These are phyloP conservation scores for Mucor velutinosus DNA, from an alignment of 371 early-diverging fungal genomes.

Conservation along the genomic window DNA sequence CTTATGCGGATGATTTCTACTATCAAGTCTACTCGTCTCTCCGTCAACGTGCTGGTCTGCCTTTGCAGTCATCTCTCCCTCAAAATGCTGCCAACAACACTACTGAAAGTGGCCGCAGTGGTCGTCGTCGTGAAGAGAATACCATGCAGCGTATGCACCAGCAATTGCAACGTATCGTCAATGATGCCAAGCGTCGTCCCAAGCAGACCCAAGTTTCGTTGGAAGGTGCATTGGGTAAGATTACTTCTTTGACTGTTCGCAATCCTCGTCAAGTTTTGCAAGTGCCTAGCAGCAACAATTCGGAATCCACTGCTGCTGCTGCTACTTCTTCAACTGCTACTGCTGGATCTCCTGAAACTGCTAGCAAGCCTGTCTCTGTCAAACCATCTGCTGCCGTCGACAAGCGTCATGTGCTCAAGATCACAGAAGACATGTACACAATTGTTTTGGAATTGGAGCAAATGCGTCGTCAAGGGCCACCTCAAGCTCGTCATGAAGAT, in stretches of 20 bases:
- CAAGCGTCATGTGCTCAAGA: slow-evolving; percentile 66
- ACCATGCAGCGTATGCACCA: slow-evolving; percentile 83
- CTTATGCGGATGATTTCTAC: slow-evolving; percentile 92
- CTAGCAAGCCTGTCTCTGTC: neutral
- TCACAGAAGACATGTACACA: slow-evolving; percentile 80
- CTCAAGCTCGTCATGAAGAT: slow-evolving; percentile 21
- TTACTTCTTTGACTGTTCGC: slow-evolving; percentile 83
- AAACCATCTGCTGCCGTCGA: slow-evolving; percentile 22
- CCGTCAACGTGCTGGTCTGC: slow-evolving; percentile 60
- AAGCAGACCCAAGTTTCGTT: slow-evolving; percentile 82
- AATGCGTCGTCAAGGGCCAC: slow-evolving; percentile 69
- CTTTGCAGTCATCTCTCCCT: slow-evolving; percentile 31
- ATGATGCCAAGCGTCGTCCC: slow-evolving; percentile 85
- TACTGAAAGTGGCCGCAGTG: slow-evolving; percentile 11
- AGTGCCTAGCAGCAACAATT: slow-evolving; percentile 20
- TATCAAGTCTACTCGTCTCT: slow-evolving; percentile 87
- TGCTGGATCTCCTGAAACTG: neutral
- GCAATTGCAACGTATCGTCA: slow-evolving; percentile 91
- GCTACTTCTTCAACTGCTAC: neutral
- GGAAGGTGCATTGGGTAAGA: slow-evolving; percentile 95
- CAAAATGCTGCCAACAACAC: neutral
- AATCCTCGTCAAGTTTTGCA: slow-evolving; percentile 90
- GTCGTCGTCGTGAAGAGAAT: slow-evolving; percentile 53
- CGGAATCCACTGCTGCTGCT: neutral
- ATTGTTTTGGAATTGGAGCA: slow-evolving; percentile 82